These are phyloP conservation scores for Mercurialis annua DNA, from an alignment of 345 rosid genomes.

Conservation along the genomic window DNA sequence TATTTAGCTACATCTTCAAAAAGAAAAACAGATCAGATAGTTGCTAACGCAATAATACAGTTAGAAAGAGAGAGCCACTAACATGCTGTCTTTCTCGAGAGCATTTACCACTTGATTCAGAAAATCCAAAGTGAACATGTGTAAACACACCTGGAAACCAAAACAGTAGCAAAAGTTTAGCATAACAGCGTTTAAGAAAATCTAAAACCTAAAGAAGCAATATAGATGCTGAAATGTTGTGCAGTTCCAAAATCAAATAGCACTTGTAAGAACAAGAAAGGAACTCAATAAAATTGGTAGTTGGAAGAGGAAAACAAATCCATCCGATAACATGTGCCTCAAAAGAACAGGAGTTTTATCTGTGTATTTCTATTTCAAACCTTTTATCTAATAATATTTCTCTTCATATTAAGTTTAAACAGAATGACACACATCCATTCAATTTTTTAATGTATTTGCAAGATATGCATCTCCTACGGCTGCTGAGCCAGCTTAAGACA, in stretches of 20 bases:
- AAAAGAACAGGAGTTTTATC: background rate
- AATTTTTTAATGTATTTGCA: background rate
- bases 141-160: constrained; percentile 75
- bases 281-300: background rate
- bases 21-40: background rate
- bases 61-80: constrained; percentile 30
- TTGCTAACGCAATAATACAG: background rate
- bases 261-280: background rate
- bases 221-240: background rate
- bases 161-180: constrained; percentile 16
- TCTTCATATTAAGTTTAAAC: background rate
- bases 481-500: background rate
- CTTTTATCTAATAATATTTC: background rate
- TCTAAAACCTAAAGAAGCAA: too few species aligned
- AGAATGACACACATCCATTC: background rate
- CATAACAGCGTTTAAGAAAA: constrained; percentile 6
- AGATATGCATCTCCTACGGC: background rate
- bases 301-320: background rate
- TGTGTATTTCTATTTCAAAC: background rate
- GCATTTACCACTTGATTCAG: constrained; percentile 91
- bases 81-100: constrained; percentile 96
- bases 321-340: background rate
- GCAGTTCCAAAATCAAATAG: constrained; percentile 1
- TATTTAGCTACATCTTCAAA: background rate
- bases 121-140: constrained; percentile 96